Evolutionary conservation across 2,329 filamentous ascomycete species (phyloP).

Genomic region (Monilinia fructicola): DNA sequence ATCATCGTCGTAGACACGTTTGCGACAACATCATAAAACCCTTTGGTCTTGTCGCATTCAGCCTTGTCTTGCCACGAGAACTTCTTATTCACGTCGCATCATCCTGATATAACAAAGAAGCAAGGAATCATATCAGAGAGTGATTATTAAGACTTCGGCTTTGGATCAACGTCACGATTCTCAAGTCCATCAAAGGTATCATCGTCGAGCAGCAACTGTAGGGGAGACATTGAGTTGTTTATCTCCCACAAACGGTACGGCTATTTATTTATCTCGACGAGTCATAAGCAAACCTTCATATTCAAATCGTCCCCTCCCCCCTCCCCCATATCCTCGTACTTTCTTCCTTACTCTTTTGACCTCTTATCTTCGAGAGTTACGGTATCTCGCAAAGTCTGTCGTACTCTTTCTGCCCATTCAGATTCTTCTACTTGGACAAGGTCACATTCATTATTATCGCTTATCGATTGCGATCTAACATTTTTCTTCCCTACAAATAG

Average conservation of each 20-base stretch:
- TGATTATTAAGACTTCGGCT: neutral
- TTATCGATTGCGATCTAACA: constrained; percentile 35
- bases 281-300: constrained; percentile 21
- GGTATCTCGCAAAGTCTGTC: constrained; percentile 24
- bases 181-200: constrained; percentile 21
- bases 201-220: constrained; percentile 50
- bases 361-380: constrained; percentile 26
- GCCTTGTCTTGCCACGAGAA: constrained; percentile 1
- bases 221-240: constrained; percentile 99
- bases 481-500: constrained; percentile 27
- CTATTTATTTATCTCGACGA: constrained; percentile 27
- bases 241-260: constrained; percentile 77
- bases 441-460: neutral
- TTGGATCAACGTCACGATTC: constrained; percentile 1
- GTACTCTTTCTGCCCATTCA: neutral
- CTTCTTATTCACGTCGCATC: neutral
- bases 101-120: neutral
- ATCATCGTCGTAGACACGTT: neutral
- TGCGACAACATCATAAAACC: constrained; percentile 2
- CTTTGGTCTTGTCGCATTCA: constrained; percentile 2
- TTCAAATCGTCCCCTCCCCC: constrained; percentile 18
- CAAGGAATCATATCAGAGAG: neutral
- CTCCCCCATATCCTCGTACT: neutral
- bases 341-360: constrained; percentile 18
- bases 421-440: neutral